These are phyloP conservation scores for Phytophthora fragariaefolia DNA, from an alignment of 352 stramenopile genomes.

Conservation along the genomic window DNA sequence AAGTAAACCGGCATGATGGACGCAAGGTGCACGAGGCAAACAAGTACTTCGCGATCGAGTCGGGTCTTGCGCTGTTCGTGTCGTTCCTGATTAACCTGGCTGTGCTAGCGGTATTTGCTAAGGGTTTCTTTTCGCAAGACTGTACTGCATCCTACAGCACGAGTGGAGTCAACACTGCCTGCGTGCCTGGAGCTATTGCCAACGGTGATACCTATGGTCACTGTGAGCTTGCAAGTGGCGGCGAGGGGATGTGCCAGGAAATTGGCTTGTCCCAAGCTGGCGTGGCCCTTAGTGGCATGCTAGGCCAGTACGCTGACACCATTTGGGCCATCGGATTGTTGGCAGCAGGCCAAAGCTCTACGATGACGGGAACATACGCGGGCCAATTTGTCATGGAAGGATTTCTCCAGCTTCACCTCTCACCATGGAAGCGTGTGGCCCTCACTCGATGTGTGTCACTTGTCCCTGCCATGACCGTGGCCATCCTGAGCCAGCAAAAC, in stretches of 20 bases:
- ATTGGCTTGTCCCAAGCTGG: slow-evolving; percentile 91
- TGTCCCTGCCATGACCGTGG: slow-evolving; percentile 85
- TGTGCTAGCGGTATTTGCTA: slow-evolving; percentile 92
- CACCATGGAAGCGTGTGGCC: slow-evolving; percentile 80
- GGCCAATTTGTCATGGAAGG: slow-evolving; percentile 98
- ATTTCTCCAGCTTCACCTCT: slow-evolving; percentile 93
- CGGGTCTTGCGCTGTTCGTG: slow-evolving; percentile 90
- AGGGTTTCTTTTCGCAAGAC: slow-evolving; percentile 91
- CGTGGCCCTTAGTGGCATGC: slow-evolving; percentile 77
- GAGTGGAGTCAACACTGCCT: slow-evolving; percentile 72
- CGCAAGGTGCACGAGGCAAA: slow-evolving; percentile 87
- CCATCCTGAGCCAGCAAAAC: slow-evolving; percentile 86
- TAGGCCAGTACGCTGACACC: slow-evolving; percentile 83
- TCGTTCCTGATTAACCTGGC: slow-evolving; percentile 96
- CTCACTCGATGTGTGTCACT: slow-evolving; percentile 94
- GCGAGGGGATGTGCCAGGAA: slow-evolving; percentile 75
- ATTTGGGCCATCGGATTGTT: slow-evolving; percentile 96
- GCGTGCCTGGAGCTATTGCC: slow-evolving; percentile 61
- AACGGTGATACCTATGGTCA: slow-evolving; percentile 54
- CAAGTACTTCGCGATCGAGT: slow-evolving; percentile 96
- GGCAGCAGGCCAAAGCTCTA: slow-evolving; percentile 94
- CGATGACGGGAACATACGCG: slow-evolving; percentile 97
- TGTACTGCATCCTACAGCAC: slow-evolving; percentile 61
- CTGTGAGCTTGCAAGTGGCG: slow-evolving; percentile 67
- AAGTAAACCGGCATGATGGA: slow-evolving; percentile 62